These are phyloP conservation scores for Coemansia nantahalensis DNA, from an alignment of 192 early-diverging fungal species.

Conservation along the genomic window DNA sequence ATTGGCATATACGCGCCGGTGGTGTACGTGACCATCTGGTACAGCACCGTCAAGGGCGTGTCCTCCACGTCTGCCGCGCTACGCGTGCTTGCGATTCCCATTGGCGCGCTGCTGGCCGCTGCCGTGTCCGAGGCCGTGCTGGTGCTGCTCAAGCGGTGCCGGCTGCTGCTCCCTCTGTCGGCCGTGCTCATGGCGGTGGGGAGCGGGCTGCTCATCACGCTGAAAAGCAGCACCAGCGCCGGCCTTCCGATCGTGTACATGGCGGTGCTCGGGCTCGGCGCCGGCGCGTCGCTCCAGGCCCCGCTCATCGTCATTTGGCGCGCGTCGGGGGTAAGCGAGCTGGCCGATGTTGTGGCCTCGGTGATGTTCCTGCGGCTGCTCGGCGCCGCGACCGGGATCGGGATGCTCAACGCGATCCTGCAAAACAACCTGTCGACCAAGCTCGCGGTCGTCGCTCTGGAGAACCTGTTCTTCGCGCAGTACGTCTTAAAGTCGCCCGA, in stretches of 20 bases:
- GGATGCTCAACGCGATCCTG: slow-evolving; percentile 35
- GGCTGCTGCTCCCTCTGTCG: slow-evolving; percentile 13
- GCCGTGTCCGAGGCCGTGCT: slow-evolving; percentile 6
- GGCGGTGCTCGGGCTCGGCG: slow-evolving; percentile 34
- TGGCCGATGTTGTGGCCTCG: slow-evolving; percentile 15
- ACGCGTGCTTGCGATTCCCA: slow-evolving; percentile 16
- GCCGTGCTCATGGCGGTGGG: slow-evolving; percentile 25
- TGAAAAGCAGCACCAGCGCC: slow-evolving; percentile 24
- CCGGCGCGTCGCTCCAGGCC: slow-evolving; percentile 30
- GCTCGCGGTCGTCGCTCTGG: slow-evolving; percentile 20
- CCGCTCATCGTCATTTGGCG: slow-evolving; percentile 21
- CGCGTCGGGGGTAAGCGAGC: slow-evolving; percentile 3
- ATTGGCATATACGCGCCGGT: slow-evolving; percentile 25
- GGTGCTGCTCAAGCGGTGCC: slow-evolving; percentile 3
- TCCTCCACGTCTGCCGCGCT: slow-evolving; percentile 6
- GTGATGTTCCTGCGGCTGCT: slow-evolving; percentile 26
- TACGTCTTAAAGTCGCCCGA: slow-evolving; percentile 32
- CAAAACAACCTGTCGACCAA: slow-evolving; percentile 34
- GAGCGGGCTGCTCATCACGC: slow-evolving; percentile 14
- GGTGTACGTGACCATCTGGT: slow-evolving; percentile 67
- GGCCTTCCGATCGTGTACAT: slow-evolving; percentile 20
- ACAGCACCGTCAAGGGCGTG: slow-evolving; percentile 52
- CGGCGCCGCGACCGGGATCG: slow-evolving; percentile 31
- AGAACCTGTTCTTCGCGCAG: slow-evolving; percentile 21
- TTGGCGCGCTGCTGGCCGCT: slow-evolving; percentile 9